Base-by-base conservation (phyloP, 176 grass and related monocot species). In the Triticum dicoccoides region DNA sequence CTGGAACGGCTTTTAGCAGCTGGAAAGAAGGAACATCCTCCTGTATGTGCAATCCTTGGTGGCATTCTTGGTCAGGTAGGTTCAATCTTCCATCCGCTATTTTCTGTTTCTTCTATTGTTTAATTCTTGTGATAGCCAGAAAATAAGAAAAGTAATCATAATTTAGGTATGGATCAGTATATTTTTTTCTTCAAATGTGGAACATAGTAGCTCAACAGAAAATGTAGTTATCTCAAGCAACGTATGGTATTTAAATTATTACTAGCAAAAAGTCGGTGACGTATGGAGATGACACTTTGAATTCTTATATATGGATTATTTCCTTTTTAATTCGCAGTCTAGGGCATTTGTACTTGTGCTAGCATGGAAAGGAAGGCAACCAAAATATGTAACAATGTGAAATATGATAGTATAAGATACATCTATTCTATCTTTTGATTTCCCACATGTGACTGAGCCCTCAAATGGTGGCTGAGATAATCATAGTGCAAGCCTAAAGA, bases 1-100 rank as follows among this genome's bases (percentile, higher is more conserved):
- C 45, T 99, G 66, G 89, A 97, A 78, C 88, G 89, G 27, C 77
- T 99, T 81, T 21, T 99, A 85, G 77, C 83, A 64, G 90, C 89
- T 69, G 94, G 97, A 80, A 90, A 83, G 65, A 95, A 94, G 75
- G 87, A 94, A 77, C 80, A 94, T 87, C 94, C 97, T 51, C 88
- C 97, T 82, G 92, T 97, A 42, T 97, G 94, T 90, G 90, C 97
- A 38, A 93, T 97, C 65, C 89, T 99, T 20, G 97, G 94, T n/a
- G 97, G 97, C 84, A 94, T 99, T 87, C 90, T 99, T 82, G 97
- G 97, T 44, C 97, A 99, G 97, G 97, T 99, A 78, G 59, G 81
- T 85, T 18, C 77, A 34, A 56, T 51, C 21, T 61, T 62, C 25
- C 11, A 38, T 65, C 32, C 0, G 11, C 10, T 83, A 24, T 47